Percentiles rank a stretch among this genome's conserved stretches.
Conservation (phyloP, 805 yeast genomes). For the Saccharomycopsis fibuligera region DNA sequence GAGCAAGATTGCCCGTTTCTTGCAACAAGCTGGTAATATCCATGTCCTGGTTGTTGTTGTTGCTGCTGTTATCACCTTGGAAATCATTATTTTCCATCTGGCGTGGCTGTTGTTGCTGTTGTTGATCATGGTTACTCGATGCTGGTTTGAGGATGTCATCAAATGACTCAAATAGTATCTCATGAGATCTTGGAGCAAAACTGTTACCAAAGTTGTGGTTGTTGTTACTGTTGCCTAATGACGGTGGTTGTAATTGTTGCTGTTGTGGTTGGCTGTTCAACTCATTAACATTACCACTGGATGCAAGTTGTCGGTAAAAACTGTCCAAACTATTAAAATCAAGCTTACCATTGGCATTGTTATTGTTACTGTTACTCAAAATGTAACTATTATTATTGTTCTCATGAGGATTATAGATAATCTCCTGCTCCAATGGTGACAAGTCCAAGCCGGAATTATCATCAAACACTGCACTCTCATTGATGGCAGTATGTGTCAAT, state of each 20-base stretch:
- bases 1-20: too few relatives aligned
- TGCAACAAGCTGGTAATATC: too few relatives aligned
- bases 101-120: background rate
- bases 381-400: slow-evolving; percentile 2
- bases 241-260: too few relatives aligned
- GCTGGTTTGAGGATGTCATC: slow-evolving; percentile 3
- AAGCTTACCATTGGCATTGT: slow-evolving; percentile 1
- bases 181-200: slow-evolving; percentile 15
- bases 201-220: background rate
- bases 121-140: background rate
- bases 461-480: slow-evolving; percentile 7
- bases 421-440: slow-evolving; percentile 19
- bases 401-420: background rate
- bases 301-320: slow-evolving; percentile 5
- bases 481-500: slow-evolving; percentile 8
- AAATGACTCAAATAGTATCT: slow-evolving; percentile 6
- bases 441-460: slow-evolving; percentile 12
- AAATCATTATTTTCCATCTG: background rate
- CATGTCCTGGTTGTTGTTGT: background rate
- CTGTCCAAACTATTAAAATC: slow-evolving; percentile 12
- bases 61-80: background rate
- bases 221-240: background rate
- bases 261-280: too few relatives aligned
- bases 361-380: slow-evolving; percentile 2
- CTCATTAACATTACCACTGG: background rate